These are phyloP conservation scores for Plasmodium gallinaceum DNA, from an alignment of 169 alveolate species.

Conservation along the genomic window DNA sequence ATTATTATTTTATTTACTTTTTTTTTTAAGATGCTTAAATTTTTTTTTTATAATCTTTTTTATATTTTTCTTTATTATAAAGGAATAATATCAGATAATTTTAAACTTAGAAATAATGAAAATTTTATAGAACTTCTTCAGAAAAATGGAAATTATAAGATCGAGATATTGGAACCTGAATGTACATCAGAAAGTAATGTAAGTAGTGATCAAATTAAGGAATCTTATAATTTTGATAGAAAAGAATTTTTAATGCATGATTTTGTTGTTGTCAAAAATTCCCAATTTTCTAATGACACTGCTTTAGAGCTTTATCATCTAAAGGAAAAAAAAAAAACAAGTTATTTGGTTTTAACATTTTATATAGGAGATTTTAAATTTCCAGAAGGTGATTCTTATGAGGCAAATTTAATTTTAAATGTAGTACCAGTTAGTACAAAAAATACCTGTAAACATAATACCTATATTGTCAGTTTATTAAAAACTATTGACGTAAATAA, in stretches of 20 bases:
- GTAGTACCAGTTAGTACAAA: slow-evolving; percentile 19
- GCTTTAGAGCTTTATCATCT: slow-evolving; percentile 25
- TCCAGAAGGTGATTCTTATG: slow-evolving; percentile 8
- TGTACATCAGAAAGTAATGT: slow-evolving; percentile 7
- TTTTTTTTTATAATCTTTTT: neutral
- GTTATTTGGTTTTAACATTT: slow-evolving; percentile 49
- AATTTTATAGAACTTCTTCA: slow-evolving; percentile 26
- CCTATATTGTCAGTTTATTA: slow-evolving; percentile 27
- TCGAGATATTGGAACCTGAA: slow-evolving; percentile 58
- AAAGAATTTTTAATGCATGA: slow-evolving; percentile 66
- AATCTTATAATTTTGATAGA: slow-evolving; percentile 14
- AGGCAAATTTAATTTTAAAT: slow-evolving; percentile 29
- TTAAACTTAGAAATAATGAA: neutral
- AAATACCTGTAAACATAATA: slow-evolving; percentile 15
- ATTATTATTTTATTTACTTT: neutral
- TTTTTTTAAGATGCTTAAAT: slow-evolving; percentile 26
- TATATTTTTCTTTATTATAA: neutral
- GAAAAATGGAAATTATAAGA: slow-evolving; percentile 20
- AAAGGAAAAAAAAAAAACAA: slow-evolving; percentile 24
- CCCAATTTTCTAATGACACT: slow-evolving; percentile 25
- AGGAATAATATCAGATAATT: slow-evolving; percentile 2
- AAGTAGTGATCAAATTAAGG: neutral
- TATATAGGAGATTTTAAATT: slow-evolving; percentile 56
- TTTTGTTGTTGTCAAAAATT: slow-evolving; percentile 45
- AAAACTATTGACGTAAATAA: slow-evolving; percentile 44